Percentiles rank a stretch among this genome's conserved stretches.
These are phyloP conservation scores for Isoetes taiwanensis DNA, from an alignment of 75 land plant genomes.

Conservation along the genomic window DNA sequence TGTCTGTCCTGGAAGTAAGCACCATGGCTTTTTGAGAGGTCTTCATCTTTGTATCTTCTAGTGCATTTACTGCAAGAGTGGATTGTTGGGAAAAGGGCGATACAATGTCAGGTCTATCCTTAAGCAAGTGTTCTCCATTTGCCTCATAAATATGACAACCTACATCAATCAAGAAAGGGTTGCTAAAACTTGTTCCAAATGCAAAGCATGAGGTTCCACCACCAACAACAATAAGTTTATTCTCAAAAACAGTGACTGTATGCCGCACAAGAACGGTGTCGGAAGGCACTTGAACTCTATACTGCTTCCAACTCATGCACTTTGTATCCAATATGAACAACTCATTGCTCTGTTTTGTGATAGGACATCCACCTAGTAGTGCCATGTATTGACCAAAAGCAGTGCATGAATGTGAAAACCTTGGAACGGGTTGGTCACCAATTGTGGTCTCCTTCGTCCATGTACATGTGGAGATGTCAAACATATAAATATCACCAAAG, in stretches of 20 bases:
- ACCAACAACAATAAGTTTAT: constrained; percentile 51
- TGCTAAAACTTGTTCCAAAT: constrained; percentile 80
- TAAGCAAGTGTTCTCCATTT: not conserved
- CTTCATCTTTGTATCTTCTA: constrained; percentile 1
- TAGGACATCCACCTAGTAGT: constrained; percentile 76
- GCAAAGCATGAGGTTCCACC: constrained; percentile 94
- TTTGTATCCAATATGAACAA: constrained; percentile 39
- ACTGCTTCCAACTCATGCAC: constrained; percentile 30
- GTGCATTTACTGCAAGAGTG: no score
- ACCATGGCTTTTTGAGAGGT: not conserved
- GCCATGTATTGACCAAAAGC: constrained; percentile 37
- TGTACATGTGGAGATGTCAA: constrained; percentile 25
- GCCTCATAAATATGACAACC: not conserved
- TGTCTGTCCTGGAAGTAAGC: not conserved
- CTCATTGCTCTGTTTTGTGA: constrained; percentile 33
- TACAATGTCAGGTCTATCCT: not conserved
- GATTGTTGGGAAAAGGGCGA: no score
- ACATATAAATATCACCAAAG: constrained; percentile 51
- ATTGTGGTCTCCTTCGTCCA: constrained; percentile 40
- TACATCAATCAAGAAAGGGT: constrained; percentile 25
- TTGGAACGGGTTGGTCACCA: constrained; percentile 35
- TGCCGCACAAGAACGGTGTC: constrained; percentile 51
- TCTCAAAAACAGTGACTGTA: constrained; percentile 40
- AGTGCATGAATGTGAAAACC: constrained; percentile 81
- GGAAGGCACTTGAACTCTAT: constrained; percentile 14